These are phyloP conservation scores for Chloropicon primus DNA, from an alignment of 139 green algal species.

Conservation along the genomic window DNA sequence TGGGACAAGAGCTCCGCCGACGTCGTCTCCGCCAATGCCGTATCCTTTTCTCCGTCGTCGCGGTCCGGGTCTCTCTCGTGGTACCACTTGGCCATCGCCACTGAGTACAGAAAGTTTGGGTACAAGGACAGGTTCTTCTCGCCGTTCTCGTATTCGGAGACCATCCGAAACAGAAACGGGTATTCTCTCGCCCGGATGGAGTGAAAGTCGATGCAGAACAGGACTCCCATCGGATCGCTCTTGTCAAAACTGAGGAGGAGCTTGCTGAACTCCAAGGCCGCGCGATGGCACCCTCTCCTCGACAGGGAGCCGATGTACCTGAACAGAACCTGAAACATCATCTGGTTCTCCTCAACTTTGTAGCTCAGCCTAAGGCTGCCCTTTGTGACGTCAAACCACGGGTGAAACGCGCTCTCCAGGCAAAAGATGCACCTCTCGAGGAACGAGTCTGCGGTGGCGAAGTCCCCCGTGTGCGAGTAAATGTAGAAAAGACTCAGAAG, in stretches of 20 bases:
- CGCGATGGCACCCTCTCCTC: background rate
- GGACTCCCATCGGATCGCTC: background rate
- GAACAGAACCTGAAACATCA: background rate
- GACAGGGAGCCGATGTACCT: background rate
- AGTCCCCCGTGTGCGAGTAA: background rate
- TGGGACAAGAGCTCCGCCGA: background rate
- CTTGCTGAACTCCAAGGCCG: background rate
- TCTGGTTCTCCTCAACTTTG: background rate
- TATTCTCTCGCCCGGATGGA: background rate
- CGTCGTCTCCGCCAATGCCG: background rate
- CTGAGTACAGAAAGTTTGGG: background rate
- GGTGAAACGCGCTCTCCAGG: background rate
- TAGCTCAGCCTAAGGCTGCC: background rate
- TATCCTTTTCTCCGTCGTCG: background rate
- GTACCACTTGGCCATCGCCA: background rate
- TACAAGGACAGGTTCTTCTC: too few relatives aligned
- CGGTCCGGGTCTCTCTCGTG: background rate
- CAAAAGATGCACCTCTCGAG: background rate
- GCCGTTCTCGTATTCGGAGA: background rate
- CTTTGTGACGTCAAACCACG: background rate
- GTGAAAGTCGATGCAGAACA: background rate
- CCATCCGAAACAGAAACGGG: background rate
- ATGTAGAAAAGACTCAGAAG: background rate
- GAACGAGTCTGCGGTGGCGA: background rate
- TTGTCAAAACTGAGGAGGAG: background rate